Evolutionary conservation across 164 flowering plant species (phyloP), one percentile per base, ranked within the genome.

Genomic region (Stephania yunnanensis): DNA sequence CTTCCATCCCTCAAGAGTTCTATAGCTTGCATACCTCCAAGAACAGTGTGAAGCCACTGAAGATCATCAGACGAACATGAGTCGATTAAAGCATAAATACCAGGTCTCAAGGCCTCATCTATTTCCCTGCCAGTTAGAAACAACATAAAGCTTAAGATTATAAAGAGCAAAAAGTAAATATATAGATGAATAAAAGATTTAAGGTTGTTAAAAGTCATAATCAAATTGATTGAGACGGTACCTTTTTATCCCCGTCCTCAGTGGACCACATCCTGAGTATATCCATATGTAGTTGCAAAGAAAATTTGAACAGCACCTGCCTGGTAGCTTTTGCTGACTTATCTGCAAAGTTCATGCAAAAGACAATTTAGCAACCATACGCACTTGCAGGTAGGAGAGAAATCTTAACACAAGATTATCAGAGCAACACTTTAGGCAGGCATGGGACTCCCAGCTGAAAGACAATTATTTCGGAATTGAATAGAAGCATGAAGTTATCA

Each of bases 71-170:
- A 68, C 50, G 94, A 90, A 79, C 97, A 90, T 73, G 86, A 84
- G 83, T 93, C 96, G 64, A 95, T 83, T 71, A 93, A 78, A 74
- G 99, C 99, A 80, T 92, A 92, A 8, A 95, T 81, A 71, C 97
- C 99, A 1, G 97, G 97, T 76, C 86, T 90, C 73, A 93, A 74
- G 74, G 97, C 92, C 80, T 91, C 99, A 72, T 93, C 97, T 72
- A 93, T 81, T 81, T 95, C 97, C 87, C 99, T 93, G 89, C 71
- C 80, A 73, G 69, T 64, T 66, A 22, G 71, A 46, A 25, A 67
- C 0, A 20, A 68, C 53, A 70, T 12, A 12, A 66, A 70, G 42
- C 42, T 36, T 55, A 20, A 66, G 61, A 48, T 50, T 20, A 25
- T 10, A 25, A 29, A 50, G 15, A 29, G 13, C 6, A 68, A 68